Evolutionary conservation across 1,284 basidiomycete species (phyloP), one percentile per base, ranked within the genome.

Genomic region (Apiotrichum veenhuisii): DNA sequence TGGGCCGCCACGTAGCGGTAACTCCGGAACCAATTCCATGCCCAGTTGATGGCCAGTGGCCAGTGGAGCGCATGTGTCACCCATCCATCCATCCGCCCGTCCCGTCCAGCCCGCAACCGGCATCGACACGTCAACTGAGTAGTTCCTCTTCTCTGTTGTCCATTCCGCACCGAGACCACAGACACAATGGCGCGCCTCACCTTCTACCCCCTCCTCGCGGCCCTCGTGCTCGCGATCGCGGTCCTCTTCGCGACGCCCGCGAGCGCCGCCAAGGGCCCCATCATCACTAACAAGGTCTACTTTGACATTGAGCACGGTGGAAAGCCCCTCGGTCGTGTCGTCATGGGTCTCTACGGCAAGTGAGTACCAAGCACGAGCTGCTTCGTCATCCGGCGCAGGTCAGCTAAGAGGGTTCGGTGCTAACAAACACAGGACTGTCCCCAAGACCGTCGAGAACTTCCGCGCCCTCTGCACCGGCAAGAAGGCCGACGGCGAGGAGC

Each of bases 241-340:
- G 50, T 64, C 58, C 53, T 54, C 46, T 66, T 75, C 62, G 59
- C 66, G 27, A 58, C 58, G 12, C 53, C 63, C 23, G 71, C 64
- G 10, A 66, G 75, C 47, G 75, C 77, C 7, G 63, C 71, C 55
- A 78, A 78, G 62, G 74, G 76, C 18, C 92, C 92, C 18, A 85
- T 83, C 79, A 86, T 96, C 70, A 94, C 92, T 50, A 80, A 89
- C 83, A 91, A 88, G 79, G 88, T 96, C 69, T 96, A 86, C 82
- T 96, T 96, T 71, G 92, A 96, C 77, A 87, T 96, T 61, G 85
- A 88, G 69, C 91, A 95, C 77, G 91, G 90, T 30, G 89, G 87
- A 74, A 81, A 88, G 76, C 80, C 85, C 49, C 59, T 96, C 36
- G 93, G 93, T 58, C 84, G 91, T 61, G 81, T 94, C 66, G 83